Evolutionary conservation across 306 rosid genomes (phyloP).

Genomic region (Biancaea sappan): DNA sequence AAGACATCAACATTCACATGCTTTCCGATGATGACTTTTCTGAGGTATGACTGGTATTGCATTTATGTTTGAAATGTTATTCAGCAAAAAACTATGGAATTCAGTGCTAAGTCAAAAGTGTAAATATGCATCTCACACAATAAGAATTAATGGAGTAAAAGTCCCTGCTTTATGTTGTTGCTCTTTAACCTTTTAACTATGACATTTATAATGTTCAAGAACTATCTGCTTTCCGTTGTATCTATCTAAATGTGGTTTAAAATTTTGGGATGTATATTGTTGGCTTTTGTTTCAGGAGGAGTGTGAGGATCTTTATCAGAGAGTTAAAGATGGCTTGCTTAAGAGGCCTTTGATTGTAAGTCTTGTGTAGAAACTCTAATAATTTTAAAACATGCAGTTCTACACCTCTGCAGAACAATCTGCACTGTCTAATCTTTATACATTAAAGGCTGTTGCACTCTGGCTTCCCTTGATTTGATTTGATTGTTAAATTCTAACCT

Average conservation of each 20-base stretch:
- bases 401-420: constrained; percentile 15
- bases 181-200: constrained; percentile 12
- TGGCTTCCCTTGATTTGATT: not conserved
- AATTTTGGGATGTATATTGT: constrained; percentile 26
- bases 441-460: constrained; percentile 7
- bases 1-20: constrained; percentile 54
- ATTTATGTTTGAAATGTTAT: constrained; percentile 26
- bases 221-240: constrained; percentile 13
- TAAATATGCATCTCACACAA: not conserved
- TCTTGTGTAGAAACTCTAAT: constrained; percentile 22
- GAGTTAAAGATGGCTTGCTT: constrained; percentile 68
- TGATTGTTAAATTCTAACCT: constrained; percentile 1
- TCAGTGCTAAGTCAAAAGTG: constrained; percentile 10
- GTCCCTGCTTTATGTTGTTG: constrained; percentile 4
- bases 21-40: constrained; percentile 85
- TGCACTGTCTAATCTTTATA: constrained; percentile 6
- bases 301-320: constrained; percentile 70
- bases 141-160: not conserved
- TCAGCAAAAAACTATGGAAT: not conserved
- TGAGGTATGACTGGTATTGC: constrained; percentile 45
- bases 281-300: constrained; percentile 66
- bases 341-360: constrained; percentile 68
- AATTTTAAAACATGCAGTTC: constrained; percentile 29
- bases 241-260: constrained; percentile 26
- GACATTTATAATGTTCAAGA: constrained; percentile 15